phyloP scores from a whole-genome alignment of 768 basidiomycete genomes.

The Auriscalpium vulgare region DNA sequence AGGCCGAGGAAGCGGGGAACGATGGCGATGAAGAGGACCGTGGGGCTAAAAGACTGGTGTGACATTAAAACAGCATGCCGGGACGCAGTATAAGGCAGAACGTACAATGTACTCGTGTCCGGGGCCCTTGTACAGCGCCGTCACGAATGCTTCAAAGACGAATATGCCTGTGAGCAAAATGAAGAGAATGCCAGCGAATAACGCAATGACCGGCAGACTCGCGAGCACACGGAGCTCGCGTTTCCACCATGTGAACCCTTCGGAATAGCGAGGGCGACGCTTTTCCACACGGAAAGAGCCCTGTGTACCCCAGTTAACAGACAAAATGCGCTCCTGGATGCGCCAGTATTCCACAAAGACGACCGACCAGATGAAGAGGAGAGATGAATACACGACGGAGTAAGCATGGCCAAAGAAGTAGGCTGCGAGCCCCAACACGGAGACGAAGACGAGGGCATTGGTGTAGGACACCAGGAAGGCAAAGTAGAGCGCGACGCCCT shows the following conservation, averaged over 20 bases:
- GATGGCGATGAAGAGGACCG: constrained; percentile 70
- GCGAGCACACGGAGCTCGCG: constrained; percentile 61
- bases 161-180: constrained; percentile 75
- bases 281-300: constrained; percentile 74
- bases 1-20: constrained; percentile 73
- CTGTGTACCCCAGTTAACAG: constrained; percentile 73
- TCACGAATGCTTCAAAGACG: constrained; percentile 85
- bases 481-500: constrained; percentile 81
- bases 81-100: constrained; percentile 5
- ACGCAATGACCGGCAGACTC: constrained; percentile 62
- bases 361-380: constrained; percentile 79
- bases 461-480: constrained; percentile 84
- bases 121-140: constrained; percentile 81
- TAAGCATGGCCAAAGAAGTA: constrained; percentile 69
- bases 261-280: constrained; percentile 48
- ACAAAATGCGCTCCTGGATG: constrained; percentile 74
- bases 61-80: neutral
- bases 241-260: constrained; percentile 62
- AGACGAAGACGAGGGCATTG: constrained; percentile 67
- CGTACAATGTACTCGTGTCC: constrained; percentile 72
- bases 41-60: constrained; percentile 68
- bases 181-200: constrained; percentile 65
- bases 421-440: constrained; percentile 58
- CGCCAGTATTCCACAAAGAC: constrained; percentile 91
- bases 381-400: constrained; percentile 64